phyloP scores from a whole-genome alignment of 208 protist species.

The Willaertia magna region DNA sequence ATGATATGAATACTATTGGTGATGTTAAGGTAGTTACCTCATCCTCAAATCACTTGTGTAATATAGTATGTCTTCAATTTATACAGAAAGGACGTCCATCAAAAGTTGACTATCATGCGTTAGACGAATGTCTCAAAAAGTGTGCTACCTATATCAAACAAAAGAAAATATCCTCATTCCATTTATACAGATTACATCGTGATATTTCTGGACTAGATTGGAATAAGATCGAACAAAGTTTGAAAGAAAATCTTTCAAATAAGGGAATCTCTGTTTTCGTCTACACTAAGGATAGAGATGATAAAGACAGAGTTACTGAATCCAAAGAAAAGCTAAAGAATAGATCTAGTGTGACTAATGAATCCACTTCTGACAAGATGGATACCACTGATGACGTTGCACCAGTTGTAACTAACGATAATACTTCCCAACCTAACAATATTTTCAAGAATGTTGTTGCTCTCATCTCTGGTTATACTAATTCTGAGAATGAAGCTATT shows the following conservation, averaged over 20 bases:
- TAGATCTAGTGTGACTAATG: no score
- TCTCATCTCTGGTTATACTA: neutral
- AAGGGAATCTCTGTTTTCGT: neutral
- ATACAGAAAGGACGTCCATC: conserved; percentile 25
- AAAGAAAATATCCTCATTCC: neutral
- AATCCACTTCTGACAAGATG: neutral
- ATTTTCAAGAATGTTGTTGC: neutral
- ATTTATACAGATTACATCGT: neutral
- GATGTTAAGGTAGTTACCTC: conserved; percentile 30
- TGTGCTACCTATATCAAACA: neutral
- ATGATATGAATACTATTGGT: conserved; percentile 18
- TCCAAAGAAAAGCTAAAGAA: neutral
- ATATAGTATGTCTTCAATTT: conserved; percentile 32
- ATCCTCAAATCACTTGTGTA: conserved; percentile 32
- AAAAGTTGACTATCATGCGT: neutral
- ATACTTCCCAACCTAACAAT: neutral
- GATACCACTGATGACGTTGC: neutral
- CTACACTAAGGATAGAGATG: conserved; percentile 3
- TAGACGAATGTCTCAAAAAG: neutral
- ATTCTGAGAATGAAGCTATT: neutral
- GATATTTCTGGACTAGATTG: neutral
- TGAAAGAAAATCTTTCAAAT: neutral
- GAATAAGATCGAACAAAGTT: neutral
- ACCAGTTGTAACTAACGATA: neutral
- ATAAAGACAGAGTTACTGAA: neutral